Conservation (phyloP, 2,329 filamentous ascomycete genomes). For the Penicillium glabrum region DNA sequence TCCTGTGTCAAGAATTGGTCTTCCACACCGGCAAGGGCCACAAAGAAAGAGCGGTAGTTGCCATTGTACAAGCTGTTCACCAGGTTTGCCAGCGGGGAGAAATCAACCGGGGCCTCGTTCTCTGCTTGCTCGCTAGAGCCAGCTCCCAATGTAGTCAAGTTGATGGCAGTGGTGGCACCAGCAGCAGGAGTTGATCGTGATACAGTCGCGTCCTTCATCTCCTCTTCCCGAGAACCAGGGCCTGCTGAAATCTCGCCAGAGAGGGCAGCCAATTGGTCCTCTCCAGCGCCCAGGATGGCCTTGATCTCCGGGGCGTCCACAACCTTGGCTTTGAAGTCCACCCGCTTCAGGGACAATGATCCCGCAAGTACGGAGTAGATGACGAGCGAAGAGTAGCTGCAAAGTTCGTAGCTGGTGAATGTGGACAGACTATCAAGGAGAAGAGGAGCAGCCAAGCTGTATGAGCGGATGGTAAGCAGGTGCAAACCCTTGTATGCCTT, state of each 20-base stretch:
- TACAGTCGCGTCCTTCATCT: constrained; percentile 65
- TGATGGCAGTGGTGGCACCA: constrained; percentile 71
- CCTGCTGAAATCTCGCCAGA: constrained; percentile 79
- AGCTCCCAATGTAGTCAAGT: constrained; percentile 78
- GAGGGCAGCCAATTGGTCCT: constrained; percentile 82
- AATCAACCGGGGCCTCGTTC: constrained; percentile 80
- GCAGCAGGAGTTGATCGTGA: constrained; percentile 52
- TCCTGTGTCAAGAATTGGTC: constrained; percentile 92
- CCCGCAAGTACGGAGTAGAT: constrained; percentile 95
- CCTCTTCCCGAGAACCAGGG: constrained; percentile 72
- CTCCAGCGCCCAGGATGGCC: constrained; percentile 85
- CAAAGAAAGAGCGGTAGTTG: constrained; percentile 92
- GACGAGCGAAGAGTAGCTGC: constrained; percentile 91
- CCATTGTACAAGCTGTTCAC: constrained; percentile 91
- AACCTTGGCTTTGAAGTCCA: constrained; percentile 99
- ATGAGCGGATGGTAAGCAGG: constrained; percentile 86
- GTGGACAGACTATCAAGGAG: constrained; percentile 96
- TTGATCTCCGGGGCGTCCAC: constrained; percentile 98
- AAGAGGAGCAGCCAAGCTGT: constrained; percentile 84
- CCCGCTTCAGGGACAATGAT: constrained; percentile 89
- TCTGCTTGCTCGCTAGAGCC: constrained; percentile 67
- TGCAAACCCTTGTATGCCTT: constrained; percentile 98
- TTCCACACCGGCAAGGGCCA: constrained; percentile 83
- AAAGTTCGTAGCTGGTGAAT: constrained; percentile 97
- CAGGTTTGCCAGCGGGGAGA: constrained; percentile 80